These are phyloP conservation scores for Stygiomarasmius scandens DNA, from an alignment of 1,284 basidiomycete species.

Conservation along the genomic window DNA sequence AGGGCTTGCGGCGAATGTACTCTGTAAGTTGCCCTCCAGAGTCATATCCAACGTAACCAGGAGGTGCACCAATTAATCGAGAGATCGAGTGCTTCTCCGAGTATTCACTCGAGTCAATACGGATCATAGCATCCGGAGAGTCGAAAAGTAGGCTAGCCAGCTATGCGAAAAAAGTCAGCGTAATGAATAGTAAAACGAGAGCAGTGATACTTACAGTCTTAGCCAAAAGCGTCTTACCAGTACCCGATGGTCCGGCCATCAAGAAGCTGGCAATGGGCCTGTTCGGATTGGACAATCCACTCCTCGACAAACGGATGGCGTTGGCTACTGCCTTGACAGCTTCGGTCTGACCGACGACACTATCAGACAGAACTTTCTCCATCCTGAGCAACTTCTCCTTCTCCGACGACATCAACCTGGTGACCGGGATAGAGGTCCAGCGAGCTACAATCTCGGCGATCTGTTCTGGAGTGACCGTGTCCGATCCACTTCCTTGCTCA, in stretches of 20 bases:
- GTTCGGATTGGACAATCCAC: constrained; percentile 82
- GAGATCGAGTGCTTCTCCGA: constrained; percentile 93
- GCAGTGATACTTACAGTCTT: constrained; percentile 71
- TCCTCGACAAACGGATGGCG: constrained; percentile 88
- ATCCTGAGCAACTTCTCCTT: constrained; percentile 85
- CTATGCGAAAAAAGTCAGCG: constrained; percentile 39
- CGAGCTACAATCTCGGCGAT: constrained; percentile 90
- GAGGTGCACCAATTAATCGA: constrained; percentile 87
- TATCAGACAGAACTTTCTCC: constrained; percentile 68
- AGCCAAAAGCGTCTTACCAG: constrained; percentile 85
- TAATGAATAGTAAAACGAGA: neutral
- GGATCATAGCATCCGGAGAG: constrained; percentile 88
- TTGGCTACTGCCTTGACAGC: constrained; percentile 90
- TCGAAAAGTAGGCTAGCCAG: constrained; percentile 89
- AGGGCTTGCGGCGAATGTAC: constrained; percentile 87
- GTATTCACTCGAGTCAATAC: constrained; percentile 91
- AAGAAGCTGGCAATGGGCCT: constrained; percentile 93
- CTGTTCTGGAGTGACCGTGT: constrained; percentile 87
- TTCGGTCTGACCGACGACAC: constrained; percentile 88
- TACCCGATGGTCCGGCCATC: constrained; percentile 92
- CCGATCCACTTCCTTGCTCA: constrained; percentile 56
- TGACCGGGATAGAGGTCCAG: constrained; percentile 92
- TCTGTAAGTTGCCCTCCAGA: constrained; percentile 91
- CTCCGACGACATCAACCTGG: constrained; percentile 87
- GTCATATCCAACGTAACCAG: constrained; percentile 89